Evolutionary conservation across 177 flowering plant species (phyloP).

Genomic region (Vitis hybrid): DNA sequence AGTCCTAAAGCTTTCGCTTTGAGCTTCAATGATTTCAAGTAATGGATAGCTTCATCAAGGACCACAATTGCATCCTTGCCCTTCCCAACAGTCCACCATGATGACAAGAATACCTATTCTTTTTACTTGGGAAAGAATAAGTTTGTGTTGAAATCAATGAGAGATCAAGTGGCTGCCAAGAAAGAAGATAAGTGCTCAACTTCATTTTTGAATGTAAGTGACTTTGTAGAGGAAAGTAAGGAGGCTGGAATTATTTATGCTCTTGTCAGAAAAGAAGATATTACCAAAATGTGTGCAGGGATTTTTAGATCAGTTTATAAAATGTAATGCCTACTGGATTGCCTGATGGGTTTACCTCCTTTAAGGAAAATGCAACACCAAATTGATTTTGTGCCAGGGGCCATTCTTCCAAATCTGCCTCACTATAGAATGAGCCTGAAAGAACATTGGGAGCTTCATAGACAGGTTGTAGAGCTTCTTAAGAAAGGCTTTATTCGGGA

Average conservation of each 20-base stretch:
- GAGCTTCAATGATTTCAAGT: slow-evolving; percentile 59
- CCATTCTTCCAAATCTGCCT: slow-evolving; percentile 4
- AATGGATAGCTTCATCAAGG: slow-evolving; percentile 77
- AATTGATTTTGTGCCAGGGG: slow-evolving; percentile 15
- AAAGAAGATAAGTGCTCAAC: neutral
- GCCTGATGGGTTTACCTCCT: slow-evolving; percentile 1
- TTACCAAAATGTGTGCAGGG: too few relatives aligned
- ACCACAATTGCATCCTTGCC: slow-evolving; percentile 58
- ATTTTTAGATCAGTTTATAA: neutral
- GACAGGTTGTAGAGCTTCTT: slow-evolving; percentile 10
- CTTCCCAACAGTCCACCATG: slow-evolving; percentile 28
- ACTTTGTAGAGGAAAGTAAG: neutral
- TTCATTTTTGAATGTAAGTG: neutral
- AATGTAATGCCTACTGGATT: neutral
- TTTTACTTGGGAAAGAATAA: neutral
- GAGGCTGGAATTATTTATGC: neutral
- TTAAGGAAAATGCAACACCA: slow-evolving; percentile 4
- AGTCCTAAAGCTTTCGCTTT: slow-evolving; percentile 59
- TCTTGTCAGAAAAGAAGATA: neutral
- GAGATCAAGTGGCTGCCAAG: neutral
- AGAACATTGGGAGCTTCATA: slow-evolving; percentile 9
- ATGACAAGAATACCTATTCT: neutral
- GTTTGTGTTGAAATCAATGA: neutral
- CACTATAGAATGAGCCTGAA: slow-evolving; percentile 12
- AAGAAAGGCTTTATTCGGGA: slow-evolving; percentile 1